Evolutionary conservation across 2,329 filamentous ascomycete species (phyloP).

Genomic region (Pezicula rhizophila): DNA sequence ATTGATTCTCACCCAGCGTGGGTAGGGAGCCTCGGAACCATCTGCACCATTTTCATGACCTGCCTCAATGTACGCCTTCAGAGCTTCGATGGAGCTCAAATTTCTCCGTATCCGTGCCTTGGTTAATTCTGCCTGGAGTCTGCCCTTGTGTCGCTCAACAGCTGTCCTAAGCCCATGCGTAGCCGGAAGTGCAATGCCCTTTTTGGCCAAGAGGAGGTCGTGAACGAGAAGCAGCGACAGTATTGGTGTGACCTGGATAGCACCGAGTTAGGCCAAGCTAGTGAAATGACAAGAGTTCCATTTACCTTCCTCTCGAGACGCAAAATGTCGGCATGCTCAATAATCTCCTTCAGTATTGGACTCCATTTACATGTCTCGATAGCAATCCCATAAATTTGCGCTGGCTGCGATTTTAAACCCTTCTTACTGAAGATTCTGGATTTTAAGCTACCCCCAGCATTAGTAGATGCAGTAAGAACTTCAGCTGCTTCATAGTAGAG

Average conservation of each 20-base stretch:
- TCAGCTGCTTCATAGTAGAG: conserved; percentile 89
- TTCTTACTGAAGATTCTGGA: conserved; percentile 75
- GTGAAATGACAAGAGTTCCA: not conserved
- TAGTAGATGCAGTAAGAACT: conserved; percentile 58
- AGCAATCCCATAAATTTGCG: conserved; percentile 81
- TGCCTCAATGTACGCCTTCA: conserved; percentile 52
- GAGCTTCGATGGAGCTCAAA: conserved; percentile 59
- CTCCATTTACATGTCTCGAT: conserved; percentile 91
- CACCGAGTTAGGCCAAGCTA: not conserved
- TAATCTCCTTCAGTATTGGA: conserved; percentile 75
- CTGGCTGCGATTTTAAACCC: conserved; percentile 67
- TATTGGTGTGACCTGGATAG: conserved; percentile 65
- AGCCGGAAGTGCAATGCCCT: conserved; percentile 73
- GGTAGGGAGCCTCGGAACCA: conserved; percentile 44
- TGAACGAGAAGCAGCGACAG: conserved; percentile 79
- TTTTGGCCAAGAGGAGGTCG: conserved; percentile 76
- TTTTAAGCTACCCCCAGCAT: conserved; percentile 78
- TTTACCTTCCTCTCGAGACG: conserved; percentile 77
- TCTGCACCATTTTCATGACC: conserved; percentile 38
- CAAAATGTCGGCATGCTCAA: conserved; percentile 73
- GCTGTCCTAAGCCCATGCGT: conserved; percentile 71
- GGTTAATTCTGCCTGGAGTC: conserved; percentile 76
- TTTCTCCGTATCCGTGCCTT: conserved; percentile 69
- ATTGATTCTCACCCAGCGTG: conserved; percentile 91
- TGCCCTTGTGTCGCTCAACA: conserved; percentile 74